Conservation (phyloP, 148 eudicot species). For the Pharnaceum exiguum region DNA sequence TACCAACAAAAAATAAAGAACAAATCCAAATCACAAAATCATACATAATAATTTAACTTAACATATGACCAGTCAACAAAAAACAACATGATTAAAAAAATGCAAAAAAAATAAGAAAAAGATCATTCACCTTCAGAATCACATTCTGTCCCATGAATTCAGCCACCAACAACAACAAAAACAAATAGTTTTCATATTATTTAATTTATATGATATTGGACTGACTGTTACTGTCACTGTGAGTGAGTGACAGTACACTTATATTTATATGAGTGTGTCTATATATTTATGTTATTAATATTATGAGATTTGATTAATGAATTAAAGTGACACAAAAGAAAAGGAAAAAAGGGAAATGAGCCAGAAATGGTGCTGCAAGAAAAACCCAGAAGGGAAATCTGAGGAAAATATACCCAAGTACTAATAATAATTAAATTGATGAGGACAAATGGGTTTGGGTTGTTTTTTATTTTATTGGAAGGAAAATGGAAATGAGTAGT, state of each 20-base stretch:
- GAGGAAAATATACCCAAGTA: constrained; percentile 3
- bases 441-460: too few relatives aligned
- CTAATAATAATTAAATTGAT: background rate
- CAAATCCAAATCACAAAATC: constrained; percentile 9
- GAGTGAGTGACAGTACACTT: constrained; percentile 25
- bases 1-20: background rate
- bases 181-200: background rate
- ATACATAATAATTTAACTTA: constrained; percentile 4
- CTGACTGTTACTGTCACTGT: too few relatives aligned
- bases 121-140: constrained; percentile 24
- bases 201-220: too few relatives aligned
- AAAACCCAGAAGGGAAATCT: too few relatives aligned
- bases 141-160: constrained; percentile 21
- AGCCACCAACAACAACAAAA: constrained; percentile 12
- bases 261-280: too few relatives aligned
- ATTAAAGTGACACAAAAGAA: too few relatives aligned
- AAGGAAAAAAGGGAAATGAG: constrained; percentile 13
- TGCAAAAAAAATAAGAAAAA: background rate
- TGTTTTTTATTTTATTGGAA: too few relatives aligned
- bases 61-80: constrained; percentile 1
- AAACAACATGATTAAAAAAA: background rate
- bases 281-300: too few relatives aligned
- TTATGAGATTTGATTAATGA: too few relatives aligned
- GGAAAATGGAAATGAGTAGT: too few relatives aligned
- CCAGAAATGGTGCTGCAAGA: constrained; percentile 32